These are phyloP conservation scores for Sporothrix pseudoabietina DNA, from an alignment of 2,329 filamentous ascomycete genomes.

Conservation along the genomic window DNA sequence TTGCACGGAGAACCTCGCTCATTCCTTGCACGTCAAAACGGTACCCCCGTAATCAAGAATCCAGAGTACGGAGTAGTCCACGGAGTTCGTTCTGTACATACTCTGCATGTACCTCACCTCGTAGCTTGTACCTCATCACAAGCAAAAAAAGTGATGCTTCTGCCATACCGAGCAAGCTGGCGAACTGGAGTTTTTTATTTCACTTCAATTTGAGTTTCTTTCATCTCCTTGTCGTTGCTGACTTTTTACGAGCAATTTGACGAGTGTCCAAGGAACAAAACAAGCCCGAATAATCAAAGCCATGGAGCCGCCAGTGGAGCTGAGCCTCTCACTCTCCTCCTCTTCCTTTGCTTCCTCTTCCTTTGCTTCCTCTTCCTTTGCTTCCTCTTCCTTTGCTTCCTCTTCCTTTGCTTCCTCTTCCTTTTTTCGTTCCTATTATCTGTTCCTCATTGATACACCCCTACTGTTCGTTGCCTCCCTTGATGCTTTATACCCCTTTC, in stretches of 20 bases:
- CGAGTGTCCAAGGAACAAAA: not conserved
- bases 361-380: not conserved
- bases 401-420: not conserved
- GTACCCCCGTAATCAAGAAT: not conserved
- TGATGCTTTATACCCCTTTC: not conserved
- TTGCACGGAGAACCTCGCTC: no score
- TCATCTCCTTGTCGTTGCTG: not conserved
- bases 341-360: not conserved
- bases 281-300: not conserved
- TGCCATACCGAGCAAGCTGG: not conserved
- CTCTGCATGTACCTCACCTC: not conserved
- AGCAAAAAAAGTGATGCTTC: not conserved
- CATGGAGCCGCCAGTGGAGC: not conserved
- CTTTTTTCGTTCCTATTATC: not conserved
- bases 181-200: not conserved
- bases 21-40: no score
- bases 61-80: no score
- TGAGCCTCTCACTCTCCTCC: not conserved
- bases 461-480: not conserved
- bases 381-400: not conserved
- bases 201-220: not conserved
- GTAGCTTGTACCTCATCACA: conserved; percentile 11
- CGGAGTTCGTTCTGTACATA: no score
- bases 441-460: not conserved
- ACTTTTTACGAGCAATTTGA: conserved; percentile 5